Conservation (phyloP, 2,329 filamentous ascomycete species). For the Dactylellina parvicollis region DNA sequence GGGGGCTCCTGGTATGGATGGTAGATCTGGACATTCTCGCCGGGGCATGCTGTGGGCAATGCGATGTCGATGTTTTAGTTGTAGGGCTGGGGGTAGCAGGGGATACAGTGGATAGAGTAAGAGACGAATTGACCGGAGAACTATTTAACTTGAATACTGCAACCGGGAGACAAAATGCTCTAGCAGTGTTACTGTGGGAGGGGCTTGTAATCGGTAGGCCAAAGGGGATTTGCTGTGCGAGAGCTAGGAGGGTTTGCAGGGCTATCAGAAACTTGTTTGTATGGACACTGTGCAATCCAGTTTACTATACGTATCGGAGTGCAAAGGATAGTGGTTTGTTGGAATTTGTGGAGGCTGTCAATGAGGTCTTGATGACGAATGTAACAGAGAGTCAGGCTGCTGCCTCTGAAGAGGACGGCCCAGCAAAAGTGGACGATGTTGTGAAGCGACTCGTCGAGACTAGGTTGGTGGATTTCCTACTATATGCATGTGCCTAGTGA, state of each 20-base stretch:
- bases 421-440: slow-evolving; percentile 17
- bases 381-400: slow-evolving; percentile 12
- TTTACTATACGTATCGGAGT: slow-evolving; percentile 24
- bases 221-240: slow-evolving; percentile 14
- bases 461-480: slow-evolving; percentile 22
- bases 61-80: slow-evolving; percentile 19
- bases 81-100: neutral
- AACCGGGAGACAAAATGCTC: slow-evolving; percentile 13
- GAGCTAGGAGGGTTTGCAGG: slow-evolving; percentile 10
- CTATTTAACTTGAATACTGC: slow-evolving; percentile 12
- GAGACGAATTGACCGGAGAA: slow-evolving; percentile 17
- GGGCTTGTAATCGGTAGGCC: slow-evolving; percentile 1
- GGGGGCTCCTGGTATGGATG: slow-evolving; percentile 8
- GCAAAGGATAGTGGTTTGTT: slow-evolving; percentile 13
- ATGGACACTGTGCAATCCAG: slow-evolving; percentile 24
- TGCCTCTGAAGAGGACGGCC: slow-evolving; percentile 1
- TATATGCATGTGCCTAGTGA: slow-evolving; percentile 16
- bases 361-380: slow-evolving; percentile 15
- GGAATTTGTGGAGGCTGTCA: slow-evolving; percentile 20
- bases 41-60: slow-evolving; percentile 12
- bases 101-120: slow-evolving; percentile 22
- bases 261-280: slow-evolving; percentile 4
- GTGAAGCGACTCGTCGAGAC: neutral
- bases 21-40: slow-evolving; percentile 16
- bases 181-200: slow-evolving; percentile 8